Conservation (phyloP, 2,329 filamentous ascomycete species). For the Aaosphaeria pasadenensis region DNA sequence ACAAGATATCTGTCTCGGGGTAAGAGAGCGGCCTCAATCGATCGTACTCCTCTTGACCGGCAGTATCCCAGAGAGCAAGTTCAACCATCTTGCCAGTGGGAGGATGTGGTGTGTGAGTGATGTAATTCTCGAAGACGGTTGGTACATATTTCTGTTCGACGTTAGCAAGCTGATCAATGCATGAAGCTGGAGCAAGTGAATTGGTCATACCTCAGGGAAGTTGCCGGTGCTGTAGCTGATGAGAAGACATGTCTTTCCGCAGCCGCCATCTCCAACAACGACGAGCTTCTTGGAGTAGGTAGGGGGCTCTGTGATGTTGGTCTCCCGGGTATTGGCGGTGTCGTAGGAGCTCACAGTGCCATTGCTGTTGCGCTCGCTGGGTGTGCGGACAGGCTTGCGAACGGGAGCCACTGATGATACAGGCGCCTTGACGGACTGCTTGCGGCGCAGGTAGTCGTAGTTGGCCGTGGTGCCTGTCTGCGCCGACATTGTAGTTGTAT, state of each 20-base stretch:
- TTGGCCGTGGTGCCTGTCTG: conserved; percentile 37
- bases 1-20: conserved; percentile 94
- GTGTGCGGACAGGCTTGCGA: conserved; percentile 48
- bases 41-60: conserved; percentile 98
- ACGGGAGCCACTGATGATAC: conserved; percentile 32
- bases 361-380: conserved; percentile 72
- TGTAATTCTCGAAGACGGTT: conserved; percentile 99
- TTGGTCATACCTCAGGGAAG: conserved; percentile 87
- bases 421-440: conserved; percentile 47
- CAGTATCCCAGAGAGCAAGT: conserved; percentile 96
- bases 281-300: conserved; percentile 99
- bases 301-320: conserved; percentile 84
- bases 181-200: no score
- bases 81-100: conserved; percentile 91
- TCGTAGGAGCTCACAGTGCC: conserved; percentile 84
- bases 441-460: conserved; percentile 58
- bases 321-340: conserved; percentile 74
- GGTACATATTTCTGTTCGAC: conserved; percentile 89
- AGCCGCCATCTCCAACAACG: conserved; percentile 95
- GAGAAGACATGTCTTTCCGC: conserved; percentile 95
- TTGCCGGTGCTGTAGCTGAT: conserved; percentile 99
- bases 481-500: conserved; percentile 16
- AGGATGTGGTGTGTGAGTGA: conserved; percentile 89
- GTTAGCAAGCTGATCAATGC: no score
- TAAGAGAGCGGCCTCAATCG: conserved; percentile 92